Evolutionary conservation across 306 rosid species (phyloP).

Genomic region (Vigna angularis): DNA sequence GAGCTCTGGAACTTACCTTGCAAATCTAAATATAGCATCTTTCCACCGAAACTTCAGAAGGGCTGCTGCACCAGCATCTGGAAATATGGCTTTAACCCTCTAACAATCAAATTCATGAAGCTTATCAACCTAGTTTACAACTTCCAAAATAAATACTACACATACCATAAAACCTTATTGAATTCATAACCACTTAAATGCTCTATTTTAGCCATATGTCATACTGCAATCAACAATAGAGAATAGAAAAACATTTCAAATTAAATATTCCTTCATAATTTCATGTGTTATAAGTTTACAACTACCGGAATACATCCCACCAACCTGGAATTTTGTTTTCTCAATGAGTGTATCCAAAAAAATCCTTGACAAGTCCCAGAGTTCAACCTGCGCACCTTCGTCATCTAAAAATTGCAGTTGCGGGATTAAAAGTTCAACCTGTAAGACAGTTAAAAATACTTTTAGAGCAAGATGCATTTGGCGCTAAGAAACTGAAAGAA

Average conservation of each 20-base stretch:
- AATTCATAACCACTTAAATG: slow-evolving; percentile 16
- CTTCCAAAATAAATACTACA: slow-evolving; percentile 14
- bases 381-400: slow-evolving; percentile 97
- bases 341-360: slow-evolving; percentile 82
- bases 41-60: slow-evolving; percentile 90
- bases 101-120: slow-evolving; percentile 55
- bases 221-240: background rate
- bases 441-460: slow-evolving; percentile 35
- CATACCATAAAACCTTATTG: background rate
- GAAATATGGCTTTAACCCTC: slow-evolving; percentile 94
- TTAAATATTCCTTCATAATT: slow-evolving; percentile 30
- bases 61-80: slow-evolving; percentile 98
- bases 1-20: slow-evolving; percentile 65
- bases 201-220: too few species aligned
- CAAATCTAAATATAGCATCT: slow-evolving; percentile 79
- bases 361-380: slow-evolving; percentile 85
- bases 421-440: slow-evolving; percentile 98
- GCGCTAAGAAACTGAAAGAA: slow-evolving; percentile 32
- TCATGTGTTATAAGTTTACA: slow-evolving; percentile 33
- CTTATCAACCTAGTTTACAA: slow-evolving; percentile 39
- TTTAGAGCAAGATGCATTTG: slow-evolving; percentile 8
- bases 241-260: slow-evolving; percentile 23
- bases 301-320: slow-evolving; percentile 41
- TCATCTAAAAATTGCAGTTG: slow-evolving; percentile 95
- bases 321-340: slow-evolving; percentile 74